These are phyloP conservation scores for Pythium utonaiense DNA, from an alignment of 352 stramenopile species.

Conservation along the genomic window DNA sequence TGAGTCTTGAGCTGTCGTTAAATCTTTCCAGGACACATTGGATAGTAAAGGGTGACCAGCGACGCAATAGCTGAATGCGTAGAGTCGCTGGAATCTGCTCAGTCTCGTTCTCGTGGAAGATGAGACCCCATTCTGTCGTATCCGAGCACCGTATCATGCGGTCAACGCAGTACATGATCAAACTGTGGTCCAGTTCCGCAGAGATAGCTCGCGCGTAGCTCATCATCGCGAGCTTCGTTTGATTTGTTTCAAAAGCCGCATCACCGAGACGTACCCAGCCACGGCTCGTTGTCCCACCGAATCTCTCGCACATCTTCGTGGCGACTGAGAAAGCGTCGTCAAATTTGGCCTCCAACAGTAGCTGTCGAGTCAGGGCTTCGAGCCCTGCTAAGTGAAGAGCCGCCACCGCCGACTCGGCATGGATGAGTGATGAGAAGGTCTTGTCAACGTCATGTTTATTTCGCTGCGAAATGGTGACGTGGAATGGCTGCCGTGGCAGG, in stretches of 20 bases:
- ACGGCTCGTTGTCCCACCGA: constrained; percentile 12
- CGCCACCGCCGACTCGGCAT: constrained; percentile 3
- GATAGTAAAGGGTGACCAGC: constrained; percentile 10
- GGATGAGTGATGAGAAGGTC: constrained; percentile 22
- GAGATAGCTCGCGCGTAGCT: constrained; percentile 13
- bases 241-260: constrained; percentile 8
- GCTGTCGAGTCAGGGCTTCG: constrained; percentile 24
- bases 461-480: constrained; percentile 40
- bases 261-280: constrained; percentile 27
- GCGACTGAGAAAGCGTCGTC: constrained; percentile 15
- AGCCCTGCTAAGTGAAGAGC: constrained; percentile 26
- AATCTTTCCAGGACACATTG: constrained; percentile 1
- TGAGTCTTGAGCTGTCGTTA: constrained; percentile 3
- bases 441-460: constrained; percentile 57
- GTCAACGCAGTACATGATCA: constrained; percentile 12
- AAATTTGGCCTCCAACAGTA: constrained; percentile 19
- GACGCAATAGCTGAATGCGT: constrained; percentile 5
- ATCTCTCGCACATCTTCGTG: constrained; percentile 15
- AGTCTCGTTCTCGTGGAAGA: constrained; percentile 21
- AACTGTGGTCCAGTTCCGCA: not conserved
- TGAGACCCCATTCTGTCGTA: constrained; percentile 23
- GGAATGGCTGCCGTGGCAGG: constrained; percentile 46
- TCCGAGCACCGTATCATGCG: constrained; percentile 19
- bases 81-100: constrained; percentile 14
- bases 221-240: constrained; percentile 28